phyloP scores from a whole-genome alignment of 2,329 filamentous ascomycete species.

The Pseudocercospora vitis region DNA sequence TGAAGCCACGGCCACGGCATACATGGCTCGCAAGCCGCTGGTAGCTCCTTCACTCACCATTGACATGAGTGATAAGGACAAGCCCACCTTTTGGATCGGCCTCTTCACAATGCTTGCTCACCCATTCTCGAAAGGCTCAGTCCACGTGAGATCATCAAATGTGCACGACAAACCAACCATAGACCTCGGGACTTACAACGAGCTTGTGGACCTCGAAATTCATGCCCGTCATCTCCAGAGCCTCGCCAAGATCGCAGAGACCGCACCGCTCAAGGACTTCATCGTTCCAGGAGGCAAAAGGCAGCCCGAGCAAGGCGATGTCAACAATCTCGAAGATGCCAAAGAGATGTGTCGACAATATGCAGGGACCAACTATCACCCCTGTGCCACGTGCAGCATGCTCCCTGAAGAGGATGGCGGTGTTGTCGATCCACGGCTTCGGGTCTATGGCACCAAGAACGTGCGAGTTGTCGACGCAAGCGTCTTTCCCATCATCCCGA shows the following conservation, averaged over 20 bases:
- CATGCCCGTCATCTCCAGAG: slow-evolving; percentile 34
- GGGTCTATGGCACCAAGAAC: slow-evolving; percentile 10
- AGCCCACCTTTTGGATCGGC: slow-evolving; percentile 26
- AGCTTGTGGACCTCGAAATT: slow-evolving; percentile 35
- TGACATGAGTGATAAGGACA: too few relatives aligned
- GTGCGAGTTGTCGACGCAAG: slow-evolving; percentile 29
- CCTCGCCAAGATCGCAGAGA: slow-evolving; percentile 44
- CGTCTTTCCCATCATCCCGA: slow-evolving; percentile 53
- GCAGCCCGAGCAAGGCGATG: slow-evolving; percentile 10
- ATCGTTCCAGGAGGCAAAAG: slow-evolving; percentile 23
- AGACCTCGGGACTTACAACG: slow-evolving; percentile 33
- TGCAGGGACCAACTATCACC: slow-evolving; percentile 40
- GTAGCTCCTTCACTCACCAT: too few relatives aligned
- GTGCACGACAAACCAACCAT: slow-evolving; percentile 27
- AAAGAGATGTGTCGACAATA: slow-evolving; percentile 21
- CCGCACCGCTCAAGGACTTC: slow-evolving; percentile 40
- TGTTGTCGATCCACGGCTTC: slow-evolving; percentile 9
- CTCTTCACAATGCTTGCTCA: slow-evolving; percentile 28
- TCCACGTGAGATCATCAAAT: slow-evolving; percentile 30
- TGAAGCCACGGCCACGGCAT: slow-evolving; percentile 29
- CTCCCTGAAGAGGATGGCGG: too few relatives aligned
- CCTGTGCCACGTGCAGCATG: slow-evolving; percentile 43
- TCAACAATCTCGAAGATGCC: slow-evolving; percentile 24
- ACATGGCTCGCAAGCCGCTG: slow-evolving; percentile 17
- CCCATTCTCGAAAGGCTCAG: slow-evolving; percentile 31